Base-by-base conservation (phyloP, 2,329 filamentous ascomycete species). In the Aspergillus caelatus region DNA sequence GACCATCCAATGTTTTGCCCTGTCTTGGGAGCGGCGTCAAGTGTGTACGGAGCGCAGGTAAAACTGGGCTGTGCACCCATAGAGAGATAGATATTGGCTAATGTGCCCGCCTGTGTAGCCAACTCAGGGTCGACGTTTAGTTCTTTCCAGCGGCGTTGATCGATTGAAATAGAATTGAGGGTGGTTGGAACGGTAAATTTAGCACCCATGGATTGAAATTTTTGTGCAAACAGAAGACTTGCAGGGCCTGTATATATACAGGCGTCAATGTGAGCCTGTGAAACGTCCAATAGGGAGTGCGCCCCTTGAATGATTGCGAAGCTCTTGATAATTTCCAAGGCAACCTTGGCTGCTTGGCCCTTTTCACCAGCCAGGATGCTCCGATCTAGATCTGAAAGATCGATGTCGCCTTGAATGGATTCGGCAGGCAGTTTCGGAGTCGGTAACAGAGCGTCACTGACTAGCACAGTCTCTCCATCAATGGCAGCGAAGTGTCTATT, bases 1-100 rank as follows among this genome's bases (percentile, higher is more conserved):
- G 77, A 79, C 79, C 81, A 83, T 0, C 72, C 79, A 3, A 83
- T 71, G 30, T 82, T 72, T 14, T 83, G 78, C 4, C 79, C 81
- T 2, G 54, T 21, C 7, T 68, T 66, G 1, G 78, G 79, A 19
- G 70, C 71, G 32, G 60, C 74, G 1, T 79, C 74, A 0, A 82
- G 75, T 3, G 75, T 70, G 60, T 83, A 83, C 0, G 81, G 81
- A 0, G 80, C 79, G 57, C 81, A 83, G 4, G 80, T 83, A 58
- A 81, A 83, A 2, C 74, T 82, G 11, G 74, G 74, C 1, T 62
- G 65, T 0, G 79, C 79, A 4, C 80, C 81, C 78, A 83, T 80
- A 6, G 71, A 69, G 0, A 77, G 58, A 58, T 82, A 83, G 0
- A 75, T 69, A 19, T 77, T 68, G 1, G 75, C 80, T 3, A 83